Base-by-base conservation (phyloP, 1,284 basidiomycete genomes). In the Anthracocystis panici-leucophaei region DNA sequence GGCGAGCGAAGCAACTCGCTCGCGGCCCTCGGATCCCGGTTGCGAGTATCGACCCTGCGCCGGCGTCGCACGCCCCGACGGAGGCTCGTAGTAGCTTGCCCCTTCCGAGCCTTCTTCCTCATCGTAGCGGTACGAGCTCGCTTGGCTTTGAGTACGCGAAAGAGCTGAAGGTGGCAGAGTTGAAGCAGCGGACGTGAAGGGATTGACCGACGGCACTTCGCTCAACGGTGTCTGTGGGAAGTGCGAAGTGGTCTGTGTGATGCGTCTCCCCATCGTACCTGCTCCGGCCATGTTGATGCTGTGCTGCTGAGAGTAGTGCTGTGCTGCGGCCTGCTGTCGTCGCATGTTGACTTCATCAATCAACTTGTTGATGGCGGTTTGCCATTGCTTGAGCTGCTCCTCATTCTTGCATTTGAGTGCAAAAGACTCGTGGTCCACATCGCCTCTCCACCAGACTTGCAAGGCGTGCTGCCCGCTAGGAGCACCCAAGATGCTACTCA, bases 371-470 rank as follows among this genome's bases (percentile, higher is more conserved):
- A 99, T 92, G 70, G 92, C 91, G 20, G 90, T 88, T 82, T 96
- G 92, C 96, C 97, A 99, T 80, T 93, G 92, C 62, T 90, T 90
- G 82, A 97, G 90, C 83, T 95, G 93, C 82, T 98, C 96, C 84
- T 98, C 94, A 25, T 91, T 91, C 59, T 93, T 90, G 86, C 96
- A 97, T 58, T 93, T 92, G 66, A 99, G 89, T 48, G 94, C 93
- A 86, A 99, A 98, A 79, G 91, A 95, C 84, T 99, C 97, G 50
- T 86, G 82, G 76, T 94, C 93, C 75, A 93, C 92, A 82, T 97
- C 95, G 10, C 94, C 94, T 81, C 92, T 91, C 95, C 95, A 97
- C 89, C 91, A 95, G 2, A 97, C 92, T 51, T 93, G 91, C 57
- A 97, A 81, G 1, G 86, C 81, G 60, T 87, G 85, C 44, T 85